Percentiles rank a stretch among this genome's conserved stretches.
phyloP scores from a whole-genome alignment of 129 eudicot species.

The Apium graveolens region DNA sequence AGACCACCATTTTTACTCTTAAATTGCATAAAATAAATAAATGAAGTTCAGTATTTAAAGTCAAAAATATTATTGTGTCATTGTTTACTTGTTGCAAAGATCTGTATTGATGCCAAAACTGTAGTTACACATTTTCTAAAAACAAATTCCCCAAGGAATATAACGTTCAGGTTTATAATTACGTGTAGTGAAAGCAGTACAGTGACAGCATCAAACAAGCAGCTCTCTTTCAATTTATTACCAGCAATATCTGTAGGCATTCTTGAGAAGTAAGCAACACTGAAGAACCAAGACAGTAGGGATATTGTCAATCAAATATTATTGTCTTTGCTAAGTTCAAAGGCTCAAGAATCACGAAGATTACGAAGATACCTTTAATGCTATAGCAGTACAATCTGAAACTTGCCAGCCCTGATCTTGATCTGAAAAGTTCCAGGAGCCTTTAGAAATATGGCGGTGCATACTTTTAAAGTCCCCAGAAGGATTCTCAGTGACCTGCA shows the following conservation, averaged over 20 bases:
- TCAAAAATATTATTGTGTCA: neutral
- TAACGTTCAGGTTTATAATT: neutral
- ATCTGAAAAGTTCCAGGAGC: conserved; percentile 49
- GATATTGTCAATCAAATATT: neutral
- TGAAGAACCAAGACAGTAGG: neutral
- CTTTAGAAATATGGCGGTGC: conserved; percentile 38
- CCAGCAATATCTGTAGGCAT: conserved; percentile 35
- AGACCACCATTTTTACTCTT: conserved; percentile 91
- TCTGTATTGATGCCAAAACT: neutral
- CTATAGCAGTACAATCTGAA: conserved; percentile 51
- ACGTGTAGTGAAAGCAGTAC: conserved; percentile 35
- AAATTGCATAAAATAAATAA: neutral
- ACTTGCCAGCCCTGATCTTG: conserved; percentile 61
- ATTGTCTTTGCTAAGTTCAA: neutral
- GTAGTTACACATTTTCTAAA: neutral
- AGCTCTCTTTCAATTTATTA: conserved; percentile 18
- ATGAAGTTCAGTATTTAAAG: neutral
- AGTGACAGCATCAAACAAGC: conserved; percentile 32
- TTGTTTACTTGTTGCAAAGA: neutral
- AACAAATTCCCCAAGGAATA: neutral
- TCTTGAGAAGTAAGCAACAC: conserved; percentile 34
- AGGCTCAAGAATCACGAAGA: neutral
- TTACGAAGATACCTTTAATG: conserved; percentile 28
- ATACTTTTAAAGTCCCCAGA: too few relatives aligned
- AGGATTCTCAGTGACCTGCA: conserved; percentile 39